phyloP scores from a whole-genome alignment of 2,329 filamentous ascomycete genomes.

The Penicillium brasilianum region DNA sequence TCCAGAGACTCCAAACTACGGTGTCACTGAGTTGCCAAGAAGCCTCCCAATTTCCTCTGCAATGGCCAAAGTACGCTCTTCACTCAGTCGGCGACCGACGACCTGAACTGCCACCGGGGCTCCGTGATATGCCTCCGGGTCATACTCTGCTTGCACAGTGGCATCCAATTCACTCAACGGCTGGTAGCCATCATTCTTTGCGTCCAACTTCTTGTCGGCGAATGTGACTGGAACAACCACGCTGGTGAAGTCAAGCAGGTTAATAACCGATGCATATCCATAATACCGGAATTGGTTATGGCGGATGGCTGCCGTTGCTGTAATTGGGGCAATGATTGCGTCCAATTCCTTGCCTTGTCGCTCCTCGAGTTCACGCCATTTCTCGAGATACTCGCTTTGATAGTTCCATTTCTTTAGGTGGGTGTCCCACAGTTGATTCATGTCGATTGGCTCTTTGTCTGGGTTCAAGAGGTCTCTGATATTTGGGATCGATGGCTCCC shows the following conservation, averaged over 20 bases:
- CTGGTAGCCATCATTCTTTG: constrained; percentile 7
- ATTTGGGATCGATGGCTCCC: constrained; percentile 48
- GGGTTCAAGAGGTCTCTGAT: constrained; percentile 35
- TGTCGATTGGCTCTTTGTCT: constrained; percentile 11
- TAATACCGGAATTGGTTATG: constrained; percentile 48
- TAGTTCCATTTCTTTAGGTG: constrained; percentile 36
- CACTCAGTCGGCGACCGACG: constrained; percentile 50
- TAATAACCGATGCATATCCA: constrained; percentile 45
- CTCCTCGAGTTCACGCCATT: constrained; percentile 32
- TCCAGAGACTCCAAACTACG: background rate
- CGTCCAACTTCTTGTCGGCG: constrained; percentile 48
- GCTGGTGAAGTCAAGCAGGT: constrained; percentile 49
- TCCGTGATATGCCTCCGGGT: constrained; percentile 51
- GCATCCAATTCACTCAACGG: constrained; percentile 47
- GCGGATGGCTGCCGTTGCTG: constrained; percentile 45
- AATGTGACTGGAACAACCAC: constrained; percentile 53
- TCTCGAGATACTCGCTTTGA: constrained; percentile 41
- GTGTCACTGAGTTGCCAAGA: constrained; percentile 35
- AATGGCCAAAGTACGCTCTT: constrained; percentile 52
- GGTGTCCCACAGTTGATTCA: constrained; percentile 21
- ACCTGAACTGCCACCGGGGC: constrained; percentile 52
- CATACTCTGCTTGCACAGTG: constrained; percentile 52
- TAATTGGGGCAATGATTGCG: constrained; percentile 48
- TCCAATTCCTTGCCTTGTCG: constrained; percentile 35
- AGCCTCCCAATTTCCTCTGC: constrained; percentile 44